Conservation (phyloP, 129 eudicot species). For the Flaveria robusta region DNA sequence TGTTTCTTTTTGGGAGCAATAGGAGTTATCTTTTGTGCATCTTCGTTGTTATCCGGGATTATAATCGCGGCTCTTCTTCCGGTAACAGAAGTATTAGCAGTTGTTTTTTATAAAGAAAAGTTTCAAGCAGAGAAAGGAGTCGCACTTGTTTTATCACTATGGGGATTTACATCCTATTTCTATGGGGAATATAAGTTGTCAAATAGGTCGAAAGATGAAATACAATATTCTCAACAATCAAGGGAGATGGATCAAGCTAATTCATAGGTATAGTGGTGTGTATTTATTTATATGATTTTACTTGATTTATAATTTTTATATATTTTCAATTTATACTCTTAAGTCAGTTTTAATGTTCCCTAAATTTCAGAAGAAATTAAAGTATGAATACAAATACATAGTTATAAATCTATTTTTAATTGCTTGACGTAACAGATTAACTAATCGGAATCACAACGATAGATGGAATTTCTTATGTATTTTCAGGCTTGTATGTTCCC, state of each 20-base stretch:
- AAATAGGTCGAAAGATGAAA: background rate
- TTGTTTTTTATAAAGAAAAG: conserved; percentile 46
- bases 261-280: background rate
- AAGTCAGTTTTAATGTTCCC: too few relatives aligned
- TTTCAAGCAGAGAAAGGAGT: conserved; percentile 47
- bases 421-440: too few relatives aligned
- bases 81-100: conserved; percentile 38
- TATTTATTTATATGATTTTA: background rate
- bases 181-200: conserved; percentile 38
- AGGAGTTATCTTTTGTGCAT: conserved; percentile 49
- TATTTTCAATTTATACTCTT: too few relatives aligned
- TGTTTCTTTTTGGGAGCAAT: conserved; percentile 52
- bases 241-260: background rate
- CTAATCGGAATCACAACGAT: too few relatives aligned
- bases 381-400: too few relatives aligned
- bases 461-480: too few relatives aligned
- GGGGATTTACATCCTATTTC: conserved; percentile 54
- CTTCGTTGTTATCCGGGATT: conserved; percentile 47
- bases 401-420: too few relatives aligned
- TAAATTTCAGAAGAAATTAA: too few relatives aligned
- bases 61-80: conserved; percentile 48
- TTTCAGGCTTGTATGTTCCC: too few relatives aligned
- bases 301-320: too few relatives aligned
- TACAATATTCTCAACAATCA: conserved; percentile 13
- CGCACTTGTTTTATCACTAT: conserved; percentile 49